Evolutionary conservation across 768 basidiomycete genomes (phyloP), one percentile per base, ranked within the genome.

Genomic region (Russula virescens): DNA sequence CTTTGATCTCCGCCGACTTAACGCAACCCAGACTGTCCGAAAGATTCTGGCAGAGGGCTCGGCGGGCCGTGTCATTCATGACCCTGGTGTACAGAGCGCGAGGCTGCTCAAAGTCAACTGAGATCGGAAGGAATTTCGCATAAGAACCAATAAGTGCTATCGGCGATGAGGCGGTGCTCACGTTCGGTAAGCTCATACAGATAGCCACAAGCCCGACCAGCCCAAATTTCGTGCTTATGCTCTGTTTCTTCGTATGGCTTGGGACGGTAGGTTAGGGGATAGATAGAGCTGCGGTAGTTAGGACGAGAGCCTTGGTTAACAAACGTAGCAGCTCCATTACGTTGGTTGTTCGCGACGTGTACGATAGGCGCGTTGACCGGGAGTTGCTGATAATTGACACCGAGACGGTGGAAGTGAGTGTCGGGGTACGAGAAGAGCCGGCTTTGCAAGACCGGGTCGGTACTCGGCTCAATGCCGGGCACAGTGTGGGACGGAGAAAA

Each of bases 391-490:
- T 91, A 89, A 78, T 92, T 92, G 58, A 71, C 68, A 42, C 90
- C 90, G 35, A 91, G 86, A 71, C 90, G 88, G 76, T 91, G 86
- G 61, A 89, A 88, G 72, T 91, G 89, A 42, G 90, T 91, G 71
- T 92, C 90, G 4, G 88, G 87, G 80, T 98, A 98, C 5, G 92
- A 91, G 85, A 97, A 98, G 52, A 97, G 83, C 58, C 95, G 91
- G 23, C 90, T 60, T 60, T 18, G 46, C 66, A 98, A 81, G 68
- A 98, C 91, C 25, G 95, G 95, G 75, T 98, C 95, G 23, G 87
- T 83, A 5, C 90, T 88, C 45, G 93, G 83, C 78, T 97, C 95
- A 67, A 94, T 83, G 75, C 94, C 95, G 1, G 14, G 42, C 42
- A 43, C 42, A 53, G 85, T 76, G 74, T 98, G 95, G 0, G 91